Base-by-base conservation (phyloP, 768 basidiomycete genomes). In the Phylloporus scabripes region DNA sequence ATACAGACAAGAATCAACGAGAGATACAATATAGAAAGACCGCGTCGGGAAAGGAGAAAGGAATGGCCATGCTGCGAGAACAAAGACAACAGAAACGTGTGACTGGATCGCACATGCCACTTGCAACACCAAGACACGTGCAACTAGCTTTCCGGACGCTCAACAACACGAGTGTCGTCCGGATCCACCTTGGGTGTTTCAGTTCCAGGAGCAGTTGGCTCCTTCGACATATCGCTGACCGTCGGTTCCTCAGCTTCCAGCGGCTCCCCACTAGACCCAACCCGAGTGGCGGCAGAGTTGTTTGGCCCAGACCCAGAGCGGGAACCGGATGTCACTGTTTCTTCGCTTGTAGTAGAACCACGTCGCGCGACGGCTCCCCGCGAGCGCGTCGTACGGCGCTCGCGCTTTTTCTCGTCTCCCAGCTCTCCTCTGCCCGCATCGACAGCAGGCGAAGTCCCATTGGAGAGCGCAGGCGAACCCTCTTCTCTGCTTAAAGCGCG, bases 331-430 rank as follows among this genome's bases (percentile, higher is more conserved):
- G 69, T 68, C 24, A 49, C 55, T 6, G 74, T 71, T 1, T 74
- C 73, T 49, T 77, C 78, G 51, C 80, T 82, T 15, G 73, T 71
- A 46, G 72, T 78, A 2, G 81, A 83, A 50, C 74, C 74, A 41
- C 76, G 68, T 17, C 78, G 71, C 54, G 64, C 72, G 23, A 59
- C 45, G 18, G 56, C 63, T 46, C 64, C 73, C 53, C 72, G 70
- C 14, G 77, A 72, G 42, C 80, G 72, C 29, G 77, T 74, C 47
- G 75, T 70, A 39, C 80, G 72, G 45, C 79, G 72, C 49, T 73
- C 74, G 0, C 64, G 52, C 43, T 54, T 57, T 57, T 52, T 56
- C 48, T 61, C 61, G 52, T 62, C 55, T 29, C 2, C 45, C 9
- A 20, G 12, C 0, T 62, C 57, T 7, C 26, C 53, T 38, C 52